These are phyloP conservation scores for Saccharomycodes ludwigii DNA, from an alignment of 805 yeast genomes.

Conservation along the genomic window DNA sequence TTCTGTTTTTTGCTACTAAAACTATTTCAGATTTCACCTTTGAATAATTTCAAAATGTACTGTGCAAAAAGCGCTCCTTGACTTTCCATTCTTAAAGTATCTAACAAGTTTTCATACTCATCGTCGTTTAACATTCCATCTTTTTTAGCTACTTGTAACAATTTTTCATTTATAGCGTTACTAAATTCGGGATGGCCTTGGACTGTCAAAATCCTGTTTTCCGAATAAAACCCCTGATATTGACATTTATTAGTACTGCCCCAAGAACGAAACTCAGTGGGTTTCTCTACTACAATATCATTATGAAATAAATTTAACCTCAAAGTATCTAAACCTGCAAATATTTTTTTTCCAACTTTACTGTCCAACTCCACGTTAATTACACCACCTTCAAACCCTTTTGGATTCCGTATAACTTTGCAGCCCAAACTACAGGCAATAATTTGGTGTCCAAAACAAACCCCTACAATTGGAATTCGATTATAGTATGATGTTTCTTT, in stretches of 20 bases:
- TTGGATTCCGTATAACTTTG: slow-evolving; percentile 39
- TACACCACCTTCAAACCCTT: slow-evolving; percentile 68
- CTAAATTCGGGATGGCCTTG: slow-evolving; percentile 89
- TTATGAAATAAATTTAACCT: slow-evolving; percentile 44
- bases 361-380: slow-evolving; percentile 35
- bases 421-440: slow-evolving; percentile 56
- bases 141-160: slow-evolving; percentile 11
- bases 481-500: neutral
- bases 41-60: slow-evolving; percentile 10
- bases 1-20: no score
- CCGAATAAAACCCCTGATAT: slow-evolving; percentile 55
- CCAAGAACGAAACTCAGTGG: slow-evolving; percentile 28
- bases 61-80: slow-evolving; percentile 24
- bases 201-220: slow-evolving; percentile 43
- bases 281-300: slow-evolving; percentile 38
- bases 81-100: no score
- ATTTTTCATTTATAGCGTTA: slow-evolving; percentile 17
- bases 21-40: slow-evolving; percentile 1
- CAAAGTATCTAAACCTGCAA: slow-evolving; percentile 16
- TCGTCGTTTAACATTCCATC: slow-evolving; percentile 15
- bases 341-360: slow-evolving; percentile 19
- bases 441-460: slow-evolving; percentile 86
- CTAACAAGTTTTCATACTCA: no score
- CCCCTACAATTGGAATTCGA: slow-evolving; percentile 41
- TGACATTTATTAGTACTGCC: slow-evolving; percentile 45